Conservation (phyloP, 2,329 filamentous ascomycete species). For the Sporothrix pallida region DNA sequence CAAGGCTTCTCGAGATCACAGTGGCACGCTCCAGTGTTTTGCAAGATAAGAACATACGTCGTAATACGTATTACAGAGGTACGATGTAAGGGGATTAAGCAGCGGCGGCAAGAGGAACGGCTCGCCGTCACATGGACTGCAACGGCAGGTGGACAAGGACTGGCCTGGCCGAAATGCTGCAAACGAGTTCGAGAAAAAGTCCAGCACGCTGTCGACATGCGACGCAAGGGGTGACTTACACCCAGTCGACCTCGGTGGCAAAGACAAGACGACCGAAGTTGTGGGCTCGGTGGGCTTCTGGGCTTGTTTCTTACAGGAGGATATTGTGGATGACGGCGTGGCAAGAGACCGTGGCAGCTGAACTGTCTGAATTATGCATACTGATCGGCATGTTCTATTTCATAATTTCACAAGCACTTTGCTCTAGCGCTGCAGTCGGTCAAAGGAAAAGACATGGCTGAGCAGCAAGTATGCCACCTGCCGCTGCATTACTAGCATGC, state of each 20-base stretch:
- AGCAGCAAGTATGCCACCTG: background rate
- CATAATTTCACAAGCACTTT: background rate
- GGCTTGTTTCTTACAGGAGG: no score
- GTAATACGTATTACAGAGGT: no score
- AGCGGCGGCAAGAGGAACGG: background rate
- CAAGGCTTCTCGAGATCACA: background rate
- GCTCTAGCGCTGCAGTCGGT: background rate
- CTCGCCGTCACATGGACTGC: slow-evolving; percentile 10
- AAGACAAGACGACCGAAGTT: slow-evolving; percentile 8
- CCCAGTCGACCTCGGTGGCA: background rate
- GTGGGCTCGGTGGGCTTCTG: background rate
- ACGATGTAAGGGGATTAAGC: no score
- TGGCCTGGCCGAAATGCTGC: background rate
- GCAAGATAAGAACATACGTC: background rate
- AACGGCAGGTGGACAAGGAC: no score
- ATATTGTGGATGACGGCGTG: background rate
- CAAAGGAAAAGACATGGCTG: slow-evolving; percentile 14
- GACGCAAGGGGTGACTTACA: slow-evolving; percentile 24
- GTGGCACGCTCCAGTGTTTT: background rate
- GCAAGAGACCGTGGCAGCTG: slow-evolving; percentile 5
- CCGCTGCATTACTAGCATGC: background rate
- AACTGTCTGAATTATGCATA: slow-evolving; percentile 18
- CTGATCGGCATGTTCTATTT: slow-evolving; percentile 18
- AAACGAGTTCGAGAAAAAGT: no score
- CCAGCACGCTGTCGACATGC: background rate